Evolutionary conservation across 2,329 filamentous ascomycete genomes (phyloP).

Genomic region (Monosporascus sp.): DNA sequence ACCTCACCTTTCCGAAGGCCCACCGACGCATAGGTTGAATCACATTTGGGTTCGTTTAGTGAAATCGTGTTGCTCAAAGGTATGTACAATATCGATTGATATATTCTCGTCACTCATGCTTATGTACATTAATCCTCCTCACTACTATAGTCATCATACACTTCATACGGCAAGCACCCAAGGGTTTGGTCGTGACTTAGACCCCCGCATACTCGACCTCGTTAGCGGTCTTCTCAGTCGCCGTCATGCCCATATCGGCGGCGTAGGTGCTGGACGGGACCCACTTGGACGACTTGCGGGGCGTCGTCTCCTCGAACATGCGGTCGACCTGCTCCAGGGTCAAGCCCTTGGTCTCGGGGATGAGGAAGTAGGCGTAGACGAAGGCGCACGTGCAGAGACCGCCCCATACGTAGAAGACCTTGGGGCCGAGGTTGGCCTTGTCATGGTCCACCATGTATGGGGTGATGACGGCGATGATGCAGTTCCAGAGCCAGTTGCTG

Average conservation of each 20-base stretch:
- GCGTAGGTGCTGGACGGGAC: conserved; percentile 67
- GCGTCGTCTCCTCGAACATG: conserved; percentile 84
- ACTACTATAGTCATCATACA: too few species aligned
- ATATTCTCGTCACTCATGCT: too few species aligned
- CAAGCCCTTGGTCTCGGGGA: conserved; percentile 71
- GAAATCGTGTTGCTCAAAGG: too few species aligned
- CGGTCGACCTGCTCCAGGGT: conserved; percentile 76
- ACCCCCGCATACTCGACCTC: conserved; percentile 18
- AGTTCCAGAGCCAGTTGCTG: conserved; percentile 91
- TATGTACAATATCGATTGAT: too few species aligned
- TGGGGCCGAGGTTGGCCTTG: conserved; percentile 60
- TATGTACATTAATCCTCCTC: too few species aligned
- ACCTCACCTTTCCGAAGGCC: too few species aligned
- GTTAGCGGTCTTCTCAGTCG: conserved; percentile 29
- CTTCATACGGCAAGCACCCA: too few species aligned
- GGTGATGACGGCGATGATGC: conserved; percentile 62
- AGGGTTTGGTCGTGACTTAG: conserved; percentile 11
- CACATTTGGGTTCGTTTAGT: too few species aligned
- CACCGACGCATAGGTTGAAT: too few species aligned
- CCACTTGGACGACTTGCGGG: conserved; percentile 73
- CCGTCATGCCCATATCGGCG: conserved; percentile 44
- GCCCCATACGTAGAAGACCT: conserved; percentile 74
- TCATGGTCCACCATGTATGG: conserved; percentile 61
- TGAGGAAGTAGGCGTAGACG: conserved; percentile 66
- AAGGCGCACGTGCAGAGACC: conserved; percentile 55